Base-by-base conservation (phyloP, 495 filamentous ascomycete genomes). In the Emericellopsis terricola region DNA sequence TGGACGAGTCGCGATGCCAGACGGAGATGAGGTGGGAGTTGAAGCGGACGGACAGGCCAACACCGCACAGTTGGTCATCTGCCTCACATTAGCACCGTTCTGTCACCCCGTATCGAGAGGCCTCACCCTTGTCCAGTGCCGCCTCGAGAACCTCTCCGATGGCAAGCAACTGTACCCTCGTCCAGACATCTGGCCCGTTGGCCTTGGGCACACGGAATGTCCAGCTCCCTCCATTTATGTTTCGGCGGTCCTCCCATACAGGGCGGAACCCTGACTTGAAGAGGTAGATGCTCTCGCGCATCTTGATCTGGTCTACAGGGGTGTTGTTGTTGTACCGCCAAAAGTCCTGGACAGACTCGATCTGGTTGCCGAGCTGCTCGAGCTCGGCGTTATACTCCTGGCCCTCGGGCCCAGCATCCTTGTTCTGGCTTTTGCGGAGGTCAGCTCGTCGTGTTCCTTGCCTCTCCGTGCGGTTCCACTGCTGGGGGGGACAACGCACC, bases 271-370 rank as follows among this genome's bases (percentile, higher is more conserved):
- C 80, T 36, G 74, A 64, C 48, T 91, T 86, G 65, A 93, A 93
- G 38, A 94, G 66, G 49, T 92, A 87, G 29, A 91, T 69, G 13
- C 71, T 76, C 53, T 93, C 82, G 28, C 78, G 71, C 50, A 84
- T 69, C 37, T 76, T 73, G 53, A 94, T 69, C 45, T 68, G 68
- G 15, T 75, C 58, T 37, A 85, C 68, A 10, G 81, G 78, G 34
- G 80, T 84, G 54, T 92, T 89, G 57, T 94, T 93, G 59, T 77
- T 74, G 53, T 85, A 75, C 38, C 80, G 71, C 78, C 82, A 92
- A 57, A 92, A 94, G 41, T 77, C 73, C 49, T 80, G 70, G 42
- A 81, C 70, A 41, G 74, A 76, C 52, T 73, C 65, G 54, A 86
- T 76, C 47, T 70, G 73, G 28, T 69, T 57, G 41, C 71, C 68